Conservation (phyloP, 2,329 filamentous ascomycete genomes). For the Macrophomina pseudophaseolina region DNA sequence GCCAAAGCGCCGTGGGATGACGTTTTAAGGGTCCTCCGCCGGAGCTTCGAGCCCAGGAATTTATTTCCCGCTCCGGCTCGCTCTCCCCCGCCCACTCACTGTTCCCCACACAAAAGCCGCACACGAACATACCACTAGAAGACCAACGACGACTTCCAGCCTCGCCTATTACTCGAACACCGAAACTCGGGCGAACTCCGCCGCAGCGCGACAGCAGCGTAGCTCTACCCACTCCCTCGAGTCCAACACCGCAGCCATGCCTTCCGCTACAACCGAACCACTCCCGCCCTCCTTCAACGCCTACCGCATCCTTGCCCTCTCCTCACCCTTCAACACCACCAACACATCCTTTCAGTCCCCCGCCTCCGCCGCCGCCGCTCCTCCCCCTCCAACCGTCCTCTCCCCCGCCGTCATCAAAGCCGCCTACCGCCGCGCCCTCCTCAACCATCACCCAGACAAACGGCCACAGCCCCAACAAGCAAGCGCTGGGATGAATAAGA, state of each 20-base stretch:
- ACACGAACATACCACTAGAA: too few relatives aligned
- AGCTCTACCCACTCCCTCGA: background rate
- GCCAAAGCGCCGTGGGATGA: background rate
- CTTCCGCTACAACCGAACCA: slow-evolving; percentile 7
- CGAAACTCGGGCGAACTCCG: too few relatives aligned
- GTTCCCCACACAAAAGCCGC: background rate
- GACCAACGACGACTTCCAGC: too few relatives aligned
- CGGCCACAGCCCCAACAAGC: background rate
- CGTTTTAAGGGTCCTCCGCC: background rate
- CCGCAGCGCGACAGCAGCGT: background rate
- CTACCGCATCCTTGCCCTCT: slow-evolving; percentile 24
- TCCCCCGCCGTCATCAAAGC: slow-evolving; percentile 21
- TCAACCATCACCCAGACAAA: slow-evolving; percentile 65
- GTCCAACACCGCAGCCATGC: background rate
- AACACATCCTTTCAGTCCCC: background rate
- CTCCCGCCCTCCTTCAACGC: slow-evolving; percentile 26
- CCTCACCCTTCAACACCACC: slow-evolving; percentile 4
- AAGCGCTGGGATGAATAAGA: slow-evolving; percentile 51
- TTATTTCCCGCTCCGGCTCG: background rate
- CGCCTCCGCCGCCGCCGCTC: background rate
- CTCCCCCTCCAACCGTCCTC: slow-evolving; percentile 11
- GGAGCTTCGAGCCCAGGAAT: slow-evolving; percentile 2
- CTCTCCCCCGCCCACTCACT: background rate
- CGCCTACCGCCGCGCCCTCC: slow-evolving; percentile 63
- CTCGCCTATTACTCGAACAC: too few relatives aligned